Percentiles rank a stretch among this genome's conserved stretches.
Evolutionary conservation across 1,284 basidiomycete genomes (phyloP).

Genomic region (Boletellus deceptivus): DNA sequence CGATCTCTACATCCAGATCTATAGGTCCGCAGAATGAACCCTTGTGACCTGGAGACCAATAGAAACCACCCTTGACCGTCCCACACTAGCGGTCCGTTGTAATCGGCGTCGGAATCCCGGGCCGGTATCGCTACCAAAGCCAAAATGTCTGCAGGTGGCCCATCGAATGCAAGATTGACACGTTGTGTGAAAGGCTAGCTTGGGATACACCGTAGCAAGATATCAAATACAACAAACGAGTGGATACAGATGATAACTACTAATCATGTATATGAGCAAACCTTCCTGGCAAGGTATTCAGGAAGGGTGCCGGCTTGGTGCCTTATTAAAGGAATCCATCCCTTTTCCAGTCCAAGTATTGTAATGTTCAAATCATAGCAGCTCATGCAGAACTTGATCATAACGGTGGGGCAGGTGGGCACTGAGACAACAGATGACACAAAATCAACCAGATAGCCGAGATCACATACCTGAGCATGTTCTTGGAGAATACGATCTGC

Average conservation of each 20-base stretch:
- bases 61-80: no score
- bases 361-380: constrained; percentile 39
- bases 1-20: neutral
- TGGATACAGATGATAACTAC: constrained; percentile 17
- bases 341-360: neutral
- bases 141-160: no score
- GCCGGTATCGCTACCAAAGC: no score
- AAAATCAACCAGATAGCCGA: neutral
- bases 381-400: constrained; percentile 62
- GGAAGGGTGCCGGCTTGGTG: neutral
- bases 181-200: neutral
- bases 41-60: no score
- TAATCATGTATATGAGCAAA: constrained; percentile 6
- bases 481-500: constrained; percentile 77
- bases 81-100: no score
- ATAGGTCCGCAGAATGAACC: no score
- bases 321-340: neutral
- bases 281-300: constrained; percentile 12
- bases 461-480: constrained; percentile 68
- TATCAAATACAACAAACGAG: constrained; percentile 22
- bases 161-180: neutral
- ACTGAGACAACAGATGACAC: constrained; percentile 34
- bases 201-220: no score
- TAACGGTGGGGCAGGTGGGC: constrained; percentile 68
- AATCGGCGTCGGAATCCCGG: no score